phyloP scores from a whole-genome alignment of 1,284 basidiomycete genomes.

The Psilocybe mexicana region DNA sequence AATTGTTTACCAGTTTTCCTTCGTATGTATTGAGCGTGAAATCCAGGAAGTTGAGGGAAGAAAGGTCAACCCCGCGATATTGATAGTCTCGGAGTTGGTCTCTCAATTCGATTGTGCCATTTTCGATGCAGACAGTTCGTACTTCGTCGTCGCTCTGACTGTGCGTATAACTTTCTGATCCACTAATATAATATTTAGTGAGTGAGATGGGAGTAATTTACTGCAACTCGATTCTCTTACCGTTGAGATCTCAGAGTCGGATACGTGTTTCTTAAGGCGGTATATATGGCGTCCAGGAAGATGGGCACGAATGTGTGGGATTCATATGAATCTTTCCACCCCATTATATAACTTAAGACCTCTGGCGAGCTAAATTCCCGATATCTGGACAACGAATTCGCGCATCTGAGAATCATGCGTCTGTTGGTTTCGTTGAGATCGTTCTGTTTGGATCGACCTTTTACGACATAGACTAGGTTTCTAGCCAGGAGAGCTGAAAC shows the following conservation, averaged over 20 bases:
- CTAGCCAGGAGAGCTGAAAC: slow-evolving; percentile 12
- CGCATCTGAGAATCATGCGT: background rate
- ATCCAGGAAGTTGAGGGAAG: slow-evolving; percentile 20
- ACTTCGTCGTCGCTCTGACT: too few relatives aligned
- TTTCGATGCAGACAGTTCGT: background rate
- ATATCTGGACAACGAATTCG: slow-evolving; percentile 31
- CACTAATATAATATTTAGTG: too few relatives aligned
- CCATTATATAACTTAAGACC: slow-evolving; percentile 28
- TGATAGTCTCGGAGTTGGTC: slow-evolving; percentile 31
- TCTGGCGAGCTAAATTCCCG: slow-evolving; percentile 37
- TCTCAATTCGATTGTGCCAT: background rate
- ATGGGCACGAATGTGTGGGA: slow-evolving; percentile 6
- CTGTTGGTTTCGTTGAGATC: background rate
- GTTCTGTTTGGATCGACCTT: background rate
- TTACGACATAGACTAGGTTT: background rate
- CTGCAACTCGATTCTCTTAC: too few relatives aligned
- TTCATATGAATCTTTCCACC: slow-evolving; percentile 8
- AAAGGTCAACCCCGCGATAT: slow-evolving; percentile 21
- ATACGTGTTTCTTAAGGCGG: too few relatives aligned
- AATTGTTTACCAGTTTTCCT: background rate
- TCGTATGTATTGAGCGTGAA: slow-evolving; percentile 11
- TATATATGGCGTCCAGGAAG: too few relatives aligned
- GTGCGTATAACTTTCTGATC: too few relatives aligned
- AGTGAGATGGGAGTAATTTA: too few relatives aligned
- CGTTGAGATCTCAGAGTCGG: too few relatives aligned